Evolutionary conservation across 2,329 filamentous ascomycete genomes (phyloP), one percentile per base, ranked within the genome.

Genomic region (Hirsutella thompsonii): DNA sequence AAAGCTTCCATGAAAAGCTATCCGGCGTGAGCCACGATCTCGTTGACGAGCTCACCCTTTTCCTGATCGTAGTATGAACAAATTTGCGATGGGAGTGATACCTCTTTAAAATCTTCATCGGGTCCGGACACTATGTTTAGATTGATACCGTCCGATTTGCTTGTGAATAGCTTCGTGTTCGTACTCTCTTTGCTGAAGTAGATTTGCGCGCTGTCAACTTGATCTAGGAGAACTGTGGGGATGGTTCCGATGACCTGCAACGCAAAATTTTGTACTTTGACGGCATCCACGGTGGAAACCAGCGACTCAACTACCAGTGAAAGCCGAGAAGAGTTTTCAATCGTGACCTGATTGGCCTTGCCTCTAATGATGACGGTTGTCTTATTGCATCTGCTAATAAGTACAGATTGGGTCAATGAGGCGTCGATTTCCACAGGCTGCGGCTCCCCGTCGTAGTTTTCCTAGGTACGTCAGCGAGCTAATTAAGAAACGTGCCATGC

Each of bases 331-430:
- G 82, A 90, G 66, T 95, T 95, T 65, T 96, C 92, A 51, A 96
- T 75, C 5, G 88, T 90, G 47, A 98, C 84, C n/a, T 92, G 88
- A 58, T 98, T 98, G 43, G 86, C 88, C 65, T 98, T 98, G 63
- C 87, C 89, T 55, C 78, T 83, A 56, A 98, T 69, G 51, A 93
- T 83, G 54, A 98, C 75, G 20, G 89, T 93, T 5, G 84, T 84
- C 63, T 92, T 92, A 63, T 79, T 88, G 72, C 90, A 96, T 52
- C 84, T 82, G 55, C 83, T 87, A 59, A 98, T 92, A 49, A 96
- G 79, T 48, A 98, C 79, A 2, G 88, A 94, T 48, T 98, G 92
- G 36, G 80, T 79, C 55, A 94, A 78, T 48, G 78, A 73, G 10
- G 87, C 89, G 40, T 89, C 74, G 51, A 95, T 81, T 59, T 90